These are phyloP conservation scores for Penstemon newberryi DNA, from an alignment of 257 asterid species.

Conservation along the genomic window DNA sequence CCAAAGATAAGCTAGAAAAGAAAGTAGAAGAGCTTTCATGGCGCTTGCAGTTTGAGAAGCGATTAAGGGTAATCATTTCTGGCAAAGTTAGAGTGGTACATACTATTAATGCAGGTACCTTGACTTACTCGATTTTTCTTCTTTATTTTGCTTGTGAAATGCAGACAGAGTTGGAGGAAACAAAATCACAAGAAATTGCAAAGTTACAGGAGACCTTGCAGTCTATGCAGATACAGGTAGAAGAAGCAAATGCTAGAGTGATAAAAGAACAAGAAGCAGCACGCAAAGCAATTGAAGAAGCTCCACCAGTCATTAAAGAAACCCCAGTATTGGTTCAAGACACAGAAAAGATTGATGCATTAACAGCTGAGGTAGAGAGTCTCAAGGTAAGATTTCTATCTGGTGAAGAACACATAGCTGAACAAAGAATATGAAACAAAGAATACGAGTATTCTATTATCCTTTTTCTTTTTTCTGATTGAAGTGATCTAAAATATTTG, in stretches of 20 bases:
- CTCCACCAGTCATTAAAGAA: conserved; percentile 96
- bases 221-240: conserved; percentile 74
- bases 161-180: conserved; percentile 95
- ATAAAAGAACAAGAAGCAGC: conserved; percentile 89
- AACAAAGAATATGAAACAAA: no score
- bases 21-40: conserved; percentile 98
- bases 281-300: conserved; percentile 89
- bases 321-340: conserved; percentile 93
- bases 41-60: conserved; percentile 97
- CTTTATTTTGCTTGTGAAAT: conserved; percentile 36
- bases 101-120: conserved; percentile 20
- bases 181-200: conserved; percentile 82
- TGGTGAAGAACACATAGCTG: conserved; percentile 9
- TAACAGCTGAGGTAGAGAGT: conserved; percentile 74
- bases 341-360: conserved; percentile 78
- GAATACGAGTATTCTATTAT: neutral
- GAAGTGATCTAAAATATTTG: neutral
- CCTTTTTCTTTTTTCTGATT: neutral
- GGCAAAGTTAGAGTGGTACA: conserved; percentile 14
- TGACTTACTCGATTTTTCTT: conserved; percentile 27
- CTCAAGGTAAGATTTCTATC: conserved; percentile 58
- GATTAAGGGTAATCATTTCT: conserved; percentile 65
- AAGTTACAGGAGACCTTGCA: conserved; percentile 84
- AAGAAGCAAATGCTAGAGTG: conserved; percentile 86
- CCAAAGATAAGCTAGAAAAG: conserved; percentile 86